A percentile compares a stretch with the other conserved stretches of the same genome.
Conservation (phyloP, 2,329 filamentous ascomycete genomes). For the Cladobotryum mycophilum region DNA sequence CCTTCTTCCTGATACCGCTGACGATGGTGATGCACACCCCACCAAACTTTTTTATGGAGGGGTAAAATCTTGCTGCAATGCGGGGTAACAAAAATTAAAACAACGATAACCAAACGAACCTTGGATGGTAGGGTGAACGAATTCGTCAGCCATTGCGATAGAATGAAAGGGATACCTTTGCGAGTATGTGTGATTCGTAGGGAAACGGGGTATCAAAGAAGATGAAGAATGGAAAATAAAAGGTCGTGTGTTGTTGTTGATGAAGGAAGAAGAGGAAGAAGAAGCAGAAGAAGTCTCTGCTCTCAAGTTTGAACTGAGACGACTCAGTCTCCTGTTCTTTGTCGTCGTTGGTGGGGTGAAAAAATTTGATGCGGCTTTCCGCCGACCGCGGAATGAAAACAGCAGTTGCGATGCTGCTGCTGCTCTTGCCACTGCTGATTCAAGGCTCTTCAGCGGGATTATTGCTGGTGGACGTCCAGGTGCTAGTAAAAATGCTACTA, state of each 20-base stretch:
- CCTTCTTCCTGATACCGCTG: no score
- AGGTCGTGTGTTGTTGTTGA: slow-evolving; percentile 1
- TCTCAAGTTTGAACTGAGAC: neutral
- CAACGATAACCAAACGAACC: slow-evolving; percentile 38
- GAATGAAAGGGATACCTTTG: slow-evolving; percentile 4
- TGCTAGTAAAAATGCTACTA: no score
- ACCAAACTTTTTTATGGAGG: slow-evolving; percentile 11
- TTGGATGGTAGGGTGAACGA: slow-evolving; percentile 72
- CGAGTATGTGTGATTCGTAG: slow-evolving; percentile 2
- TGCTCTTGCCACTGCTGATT: neutral
- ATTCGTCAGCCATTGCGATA: slow-evolving; percentile 55
- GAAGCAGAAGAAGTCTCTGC: slow-evolving; percentile 14
- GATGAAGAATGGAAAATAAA: neutral
- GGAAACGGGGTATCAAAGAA: slow-evolving; percentile 7
- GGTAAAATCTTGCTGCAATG: slow-evolving; percentile 13
- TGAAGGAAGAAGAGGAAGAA: slow-evolving; percentile 5
- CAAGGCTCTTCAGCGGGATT: neutral
- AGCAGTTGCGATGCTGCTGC: no score
- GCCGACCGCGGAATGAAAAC: neutral
- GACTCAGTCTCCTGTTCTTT: neutral
- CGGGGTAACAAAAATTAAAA: slow-evolving; percentile 11
- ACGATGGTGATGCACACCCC: neutral
- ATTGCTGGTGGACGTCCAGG: neutral
- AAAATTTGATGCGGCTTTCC: slow-evolving; percentile 10
- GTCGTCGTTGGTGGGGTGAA: slow-evolving; percentile 17